phyloP scores from a whole-genome alignment of 495 filamentous ascomycete species.

The Jackrogersella multiformis region DNA sequence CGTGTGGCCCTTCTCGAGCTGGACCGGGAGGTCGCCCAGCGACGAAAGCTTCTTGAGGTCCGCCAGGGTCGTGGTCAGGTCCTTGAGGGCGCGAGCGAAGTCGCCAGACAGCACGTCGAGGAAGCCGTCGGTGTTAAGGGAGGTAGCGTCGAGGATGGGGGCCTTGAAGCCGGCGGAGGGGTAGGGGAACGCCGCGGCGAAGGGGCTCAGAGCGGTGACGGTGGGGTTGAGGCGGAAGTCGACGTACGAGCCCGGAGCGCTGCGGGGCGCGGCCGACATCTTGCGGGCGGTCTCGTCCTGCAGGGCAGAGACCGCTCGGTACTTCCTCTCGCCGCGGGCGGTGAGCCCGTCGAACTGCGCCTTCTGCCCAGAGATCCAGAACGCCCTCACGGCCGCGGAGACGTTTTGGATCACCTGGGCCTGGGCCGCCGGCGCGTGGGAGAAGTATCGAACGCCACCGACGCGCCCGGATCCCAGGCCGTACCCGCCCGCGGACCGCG shows the following conservation, averaged over 20 bases:
- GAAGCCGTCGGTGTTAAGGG: slow-evolving; percentile 80
- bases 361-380: slow-evolving; percentile 87
- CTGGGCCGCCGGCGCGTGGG: slow-evolving; percentile 81
- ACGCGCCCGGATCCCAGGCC: slow-evolving; percentile 70
- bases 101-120: slow-evolving; percentile 85
- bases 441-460: slow-evolving; percentile 85
- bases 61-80: slow-evolving; percentile 78
- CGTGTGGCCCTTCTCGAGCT: slow-evolving; percentile 65
- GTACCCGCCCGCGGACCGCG: slow-evolving; percentile 89
- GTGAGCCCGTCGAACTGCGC: slow-evolving; percentile 81
- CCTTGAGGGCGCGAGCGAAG: slow-evolving; percentile 86
- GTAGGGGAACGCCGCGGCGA: slow-evolving; percentile 56
- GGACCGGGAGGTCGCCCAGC: slow-evolving; percentile 85
- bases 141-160: slow-evolving; percentile 51
- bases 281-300: slow-evolving; percentile 74
- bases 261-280: slow-evolving; percentile 62
- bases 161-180: slow-evolving; percentile 47
- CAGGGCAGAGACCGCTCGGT: slow-evolving; percentile 71
- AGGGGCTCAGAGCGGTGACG: slow-evolving; percentile 79
- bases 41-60: slow-evolving; percentile 80
- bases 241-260: slow-evolving; percentile 77
- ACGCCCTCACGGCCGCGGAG: slow-evolving; percentile 86
- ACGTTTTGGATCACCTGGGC: slow-evolving; percentile 96
- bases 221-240: slow-evolving; percentile 89
- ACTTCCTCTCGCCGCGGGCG: slow-evolving; percentile 77